phyloP scores from a whole-genome alignment of 352 stramenopile species.

The Globisporangium megalacanthum region DNA sequence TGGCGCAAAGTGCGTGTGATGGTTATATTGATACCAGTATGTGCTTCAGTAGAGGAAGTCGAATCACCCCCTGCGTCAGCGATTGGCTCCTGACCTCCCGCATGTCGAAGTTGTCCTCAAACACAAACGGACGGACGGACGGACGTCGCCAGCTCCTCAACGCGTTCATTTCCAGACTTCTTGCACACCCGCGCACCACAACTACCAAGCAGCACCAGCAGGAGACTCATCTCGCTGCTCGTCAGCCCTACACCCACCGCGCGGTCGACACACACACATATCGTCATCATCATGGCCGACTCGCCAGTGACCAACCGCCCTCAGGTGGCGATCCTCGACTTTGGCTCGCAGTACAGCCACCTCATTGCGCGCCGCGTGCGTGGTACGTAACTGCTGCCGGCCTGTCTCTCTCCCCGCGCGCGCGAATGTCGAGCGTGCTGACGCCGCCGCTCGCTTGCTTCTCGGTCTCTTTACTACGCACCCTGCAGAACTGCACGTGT shows the following conservation, averaged over 20 bases:
- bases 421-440: neutral
- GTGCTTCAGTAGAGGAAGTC: too few relatives aligned
- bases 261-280: neutral
- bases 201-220: too few relatives aligned
- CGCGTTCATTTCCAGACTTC: too few relatives aligned
- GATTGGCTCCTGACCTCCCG: too few relatives aligned
- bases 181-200: too few relatives aligned
- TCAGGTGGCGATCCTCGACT: conserved; percentile 99
- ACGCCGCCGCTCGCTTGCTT: conserved; percentile 6
- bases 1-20: too few relatives aligned
- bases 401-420: neutral
- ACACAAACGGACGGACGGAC: too few relatives aligned
- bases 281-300: conserved; percentile 48
- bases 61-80: too few relatives aligned
- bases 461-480: conserved; percentile 4
- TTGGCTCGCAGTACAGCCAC: conserved; percentile 99
- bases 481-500: conserved; percentile 93
- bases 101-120: too few relatives aligned
- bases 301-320: conserved; percentile 87
- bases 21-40: too few relatives aligned
- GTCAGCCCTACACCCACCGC: neutral
- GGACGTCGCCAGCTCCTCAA: too few relatives aligned
- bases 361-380: conserved; percentile 98
- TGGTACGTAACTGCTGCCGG: conserved; percentile 24
- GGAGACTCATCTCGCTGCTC: too few relatives aligned